phyloP scores from a whole-genome alignment of 2,329 filamentous ascomycete species.

The Gliomastix tumulicola region DNA sequence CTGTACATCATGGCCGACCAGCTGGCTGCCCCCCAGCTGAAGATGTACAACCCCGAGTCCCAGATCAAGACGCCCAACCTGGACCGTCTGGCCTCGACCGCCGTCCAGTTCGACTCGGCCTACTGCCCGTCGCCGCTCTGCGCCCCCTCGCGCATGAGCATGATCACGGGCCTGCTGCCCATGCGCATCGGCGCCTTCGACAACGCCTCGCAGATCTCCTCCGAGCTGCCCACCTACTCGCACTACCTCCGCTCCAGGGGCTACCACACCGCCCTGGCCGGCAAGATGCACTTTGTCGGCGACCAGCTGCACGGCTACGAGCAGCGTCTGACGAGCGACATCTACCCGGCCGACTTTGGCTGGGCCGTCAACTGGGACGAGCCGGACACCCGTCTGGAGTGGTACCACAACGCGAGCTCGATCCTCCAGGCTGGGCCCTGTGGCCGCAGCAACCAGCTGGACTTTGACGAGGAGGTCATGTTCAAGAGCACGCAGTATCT shows the following conservation, averaged over 20 bases:
- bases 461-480: conserved; percentile 96
- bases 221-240: conserved; percentile 84
- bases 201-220: conserved; percentile 78
- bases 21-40: conserved; percentile 81
- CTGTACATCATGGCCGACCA: conserved; percentile 95
- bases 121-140: conserved; percentile 94
- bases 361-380: conserved; percentile 97
- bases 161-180: conserved; percentile 87
- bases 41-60: conserved; percentile 83
- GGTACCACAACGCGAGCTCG: conserved; percentile 94
- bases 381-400: conserved; percentile 78
- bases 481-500: conserved; percentile 84
- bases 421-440: conserved; percentile 86
- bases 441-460: conserved; percentile 87
- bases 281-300: conserved; percentile 97
- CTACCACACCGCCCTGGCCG: conserved; percentile 85
- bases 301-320: conserved; percentile 95
- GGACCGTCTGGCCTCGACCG: conserved; percentile 70
- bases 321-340: conserved; percentile 85
- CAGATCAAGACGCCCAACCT: conserved; percentile 91
- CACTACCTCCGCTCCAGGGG: conserved; percentile 81
- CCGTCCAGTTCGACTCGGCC: conserved; percentile 87
- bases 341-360: conserved; percentile 90
- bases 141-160: conserved; percentile 86
- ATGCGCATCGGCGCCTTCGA: conserved; percentile 90